Evolutionary conservation across 441 rosid genomes (phyloP), one percentile per base, ranked within the genome.

Genomic region (Daphne laureola): DNA sequence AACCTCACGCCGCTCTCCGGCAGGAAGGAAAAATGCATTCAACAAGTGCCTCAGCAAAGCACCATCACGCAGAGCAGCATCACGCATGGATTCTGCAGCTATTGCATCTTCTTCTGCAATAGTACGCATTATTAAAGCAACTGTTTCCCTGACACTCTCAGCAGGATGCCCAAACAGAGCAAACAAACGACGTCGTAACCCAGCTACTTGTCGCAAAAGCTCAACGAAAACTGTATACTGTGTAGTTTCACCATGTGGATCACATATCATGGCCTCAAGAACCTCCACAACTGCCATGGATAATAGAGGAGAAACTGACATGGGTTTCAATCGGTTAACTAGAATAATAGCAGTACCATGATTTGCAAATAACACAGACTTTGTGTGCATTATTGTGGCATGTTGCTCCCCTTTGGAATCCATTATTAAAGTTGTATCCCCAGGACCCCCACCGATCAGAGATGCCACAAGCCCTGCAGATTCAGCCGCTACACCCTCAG

Each of bases 41-140:
- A 86, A 77, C 58, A 95, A 77, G 78, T 95, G 99, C 88, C 99
- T 88, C 70, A 88, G 66, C 74, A 95, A 69, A 68, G 99, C 98
- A 68, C 97, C 99, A 73, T 95, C 99, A 6, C 99, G 97, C 67
- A 91, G 72, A 66, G 99, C 97, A 78, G 98, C 97, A 73, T 91
- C 97, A 27, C 99, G 93, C 99, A 95, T 95, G 44, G 95, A 88
- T 76, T 95, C 99, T 36, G 99, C 98, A 17, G 99, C 99, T 76
- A 95, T 88, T 63, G 99, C 99, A 81, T 95, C 99, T 77, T 95
- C 99, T 73, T 95, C 99, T 26, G 99, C 99, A 70, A 95, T 95
- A 17, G 99, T 83, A 58, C 99, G 96, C 99, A 95, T 95, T 66
- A 95, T 79, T 42, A 95, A 92, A 51, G 98, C 99, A 61, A 94